These are phyloP conservation scores for Rutstroemia sp. DNA, from an alignment of 2,329 filamentous ascomycete genomes.

Conservation along the genomic window DNA sequence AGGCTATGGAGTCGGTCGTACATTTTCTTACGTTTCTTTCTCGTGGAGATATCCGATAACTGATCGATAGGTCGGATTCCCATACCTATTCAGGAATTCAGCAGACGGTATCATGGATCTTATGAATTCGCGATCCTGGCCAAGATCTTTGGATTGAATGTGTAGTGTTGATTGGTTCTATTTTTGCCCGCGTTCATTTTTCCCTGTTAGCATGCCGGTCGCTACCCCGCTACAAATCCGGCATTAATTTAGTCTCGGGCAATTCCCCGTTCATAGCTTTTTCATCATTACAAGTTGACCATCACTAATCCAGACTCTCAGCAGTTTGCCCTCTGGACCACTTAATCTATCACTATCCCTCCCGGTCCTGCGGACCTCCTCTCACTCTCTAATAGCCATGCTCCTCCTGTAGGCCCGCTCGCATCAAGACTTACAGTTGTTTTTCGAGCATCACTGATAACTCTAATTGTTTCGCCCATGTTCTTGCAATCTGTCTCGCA, in stretches of 20 bases:
- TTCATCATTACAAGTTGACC: too few species aligned
- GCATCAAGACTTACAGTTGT: slow-evolving; percentile 69
- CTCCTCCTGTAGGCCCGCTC: slow-evolving; percentile 57
- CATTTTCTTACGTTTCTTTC: not conserved
- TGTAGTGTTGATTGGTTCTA: not conserved
- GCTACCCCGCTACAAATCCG: not conserved
- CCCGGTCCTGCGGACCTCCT: slow-evolving; percentile 14
- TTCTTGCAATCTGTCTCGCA: slow-evolving; percentile 79
- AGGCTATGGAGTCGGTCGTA: not conserved
- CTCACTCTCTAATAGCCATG: slow-evolving; percentile 60
- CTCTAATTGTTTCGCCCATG: slow-evolving; percentile 67
- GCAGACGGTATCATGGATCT: too few species aligned
- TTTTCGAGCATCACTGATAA: slow-evolving; percentile 62
- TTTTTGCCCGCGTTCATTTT: not conserved
- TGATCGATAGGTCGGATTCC: too few species aligned
- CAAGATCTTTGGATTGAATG: not conserved
- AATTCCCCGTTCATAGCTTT: not conserved
- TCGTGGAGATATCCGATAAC: too few species aligned
- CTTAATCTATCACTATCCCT: slow-evolving; percentile 12
- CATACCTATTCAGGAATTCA: too few species aligned
- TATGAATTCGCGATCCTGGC: too few species aligned
- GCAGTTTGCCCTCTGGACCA: not conserved
- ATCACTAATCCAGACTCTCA: not conserved
- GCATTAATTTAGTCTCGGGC: not conserved
- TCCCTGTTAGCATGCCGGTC: not conserved